Evolutionary conservation across 116 monocot species (phyloP), one percentile per base, ranked within the genome.

Genomic region (Dioscorea cayenensis): DNA sequence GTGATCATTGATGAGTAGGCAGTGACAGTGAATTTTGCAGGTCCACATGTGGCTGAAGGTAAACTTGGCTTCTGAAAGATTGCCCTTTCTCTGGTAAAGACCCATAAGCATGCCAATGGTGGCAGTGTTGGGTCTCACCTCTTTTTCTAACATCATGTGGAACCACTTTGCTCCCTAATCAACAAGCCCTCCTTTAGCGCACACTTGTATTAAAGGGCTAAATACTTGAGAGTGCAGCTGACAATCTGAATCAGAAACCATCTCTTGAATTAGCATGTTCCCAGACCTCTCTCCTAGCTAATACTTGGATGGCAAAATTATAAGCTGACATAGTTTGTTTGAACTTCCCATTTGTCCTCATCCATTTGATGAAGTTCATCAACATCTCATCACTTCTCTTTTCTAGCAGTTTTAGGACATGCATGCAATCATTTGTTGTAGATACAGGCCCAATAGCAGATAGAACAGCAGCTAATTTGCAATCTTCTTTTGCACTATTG

Each of bases 41-140:
- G 29, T 76, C 71, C 92, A 84, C 96, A 90, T 92, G 50, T 74
- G 73, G 12, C 49, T 28, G 76, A 96, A 96, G 67, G 88, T 71
- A 75, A 82, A 84, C 38, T 92, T 90, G 64, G 93, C 96, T 75
- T 88, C 75, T 38, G 63, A 21, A 70, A 92, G 68, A 72, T 75
- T 74, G 22, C 75, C 58, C 7, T 59, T 83, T 76, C 84, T 96
- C 73, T 90, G 92, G 76, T 86, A 92, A 72, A 96, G 90, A 6
- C 75, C 71, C 92, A 96, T 92, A 0, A 96, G 96, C 86, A 90
- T 90, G 71, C 90, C 86, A 69, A 90, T 67, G 7, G 90, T 92
- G 17, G 96, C 76, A 51, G 72, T 32, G 63, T 83, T 80, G 36
- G 90, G 90, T 65, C 69, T 66, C 48, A 96, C 78, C 21, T 73